phyloP scores from a whole-genome alignment of 345 rosid species.

The Sonneratia alba region DNA sequence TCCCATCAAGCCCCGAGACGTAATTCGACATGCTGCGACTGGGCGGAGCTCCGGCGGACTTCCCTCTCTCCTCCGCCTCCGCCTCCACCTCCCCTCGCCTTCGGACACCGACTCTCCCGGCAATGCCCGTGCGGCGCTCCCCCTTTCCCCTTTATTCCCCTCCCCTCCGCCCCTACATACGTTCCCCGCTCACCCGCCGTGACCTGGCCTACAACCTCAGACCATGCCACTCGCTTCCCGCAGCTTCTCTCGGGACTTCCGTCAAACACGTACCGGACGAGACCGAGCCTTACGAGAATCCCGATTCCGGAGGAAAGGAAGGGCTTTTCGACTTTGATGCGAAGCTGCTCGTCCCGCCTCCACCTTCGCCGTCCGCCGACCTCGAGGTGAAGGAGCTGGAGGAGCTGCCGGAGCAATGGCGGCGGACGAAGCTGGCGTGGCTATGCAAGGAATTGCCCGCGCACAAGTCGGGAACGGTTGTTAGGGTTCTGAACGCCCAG shows the following conservation, averaged over 20 bases:
- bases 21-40: conserved; percentile 3
- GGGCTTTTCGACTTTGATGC: neutral
- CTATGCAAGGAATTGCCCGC: conserved; percentile 78
- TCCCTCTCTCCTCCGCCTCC: conserved; percentile 2
- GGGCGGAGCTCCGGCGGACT: neutral
- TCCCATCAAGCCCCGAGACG: too few species aligned
- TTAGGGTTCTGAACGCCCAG: conserved; percentile 63
- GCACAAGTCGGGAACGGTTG: conserved; percentile 56
- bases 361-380: neutral
- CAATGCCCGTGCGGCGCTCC: conserved; percentile 20
- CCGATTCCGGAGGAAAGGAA: neutral
- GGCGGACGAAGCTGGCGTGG: conserved; percentile 83
- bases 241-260: conserved; percentile 29
- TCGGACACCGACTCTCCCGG: neutral
- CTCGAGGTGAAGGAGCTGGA: conserved; percentile 58
- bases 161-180: conserved; percentile 20
- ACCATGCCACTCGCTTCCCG: neutral
- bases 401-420: conserved; percentile 81
- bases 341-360: neutral
- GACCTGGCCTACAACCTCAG: neutral
- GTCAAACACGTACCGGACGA: conserved; percentile 4
- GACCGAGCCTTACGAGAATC: neutral
- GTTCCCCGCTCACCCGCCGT: conserved; percentile 6
- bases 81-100: neutral
- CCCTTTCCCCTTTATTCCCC: conserved; percentile 21